These are phyloP conservation scores for Mycena crocata DNA, from an alignment of 768 basidiomycete species.

Conservation along the genomic window DNA sequence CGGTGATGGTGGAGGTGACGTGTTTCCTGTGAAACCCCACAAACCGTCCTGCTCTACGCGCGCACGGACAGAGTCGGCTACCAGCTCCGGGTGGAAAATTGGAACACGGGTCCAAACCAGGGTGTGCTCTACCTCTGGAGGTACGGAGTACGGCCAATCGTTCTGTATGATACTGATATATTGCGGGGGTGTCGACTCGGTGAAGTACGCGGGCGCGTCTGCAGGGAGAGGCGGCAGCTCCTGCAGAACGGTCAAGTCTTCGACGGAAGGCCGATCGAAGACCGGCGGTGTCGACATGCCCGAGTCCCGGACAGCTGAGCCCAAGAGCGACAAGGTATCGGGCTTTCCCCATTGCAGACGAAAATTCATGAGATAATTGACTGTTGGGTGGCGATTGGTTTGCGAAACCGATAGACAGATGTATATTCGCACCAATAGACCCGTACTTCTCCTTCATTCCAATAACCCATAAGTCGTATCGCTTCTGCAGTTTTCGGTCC, in stretches of 20 bases:
- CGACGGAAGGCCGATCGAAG: constrained; percentile 5
- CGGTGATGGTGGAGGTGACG: constrained; percentile 67
- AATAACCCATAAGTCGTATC: constrained; percentile 71
- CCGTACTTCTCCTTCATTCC: constrained; percentile 72
- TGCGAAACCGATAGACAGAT: constrained; percentile 5
- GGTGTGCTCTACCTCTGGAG: constrained; percentile 77
- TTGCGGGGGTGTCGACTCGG: constrained; percentile 65
- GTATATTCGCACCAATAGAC: constrained; percentile 64
- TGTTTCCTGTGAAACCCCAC: constrained; percentile 82
- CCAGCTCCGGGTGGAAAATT: constrained; percentile 70
- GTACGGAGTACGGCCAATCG: constrained; percentile 93
- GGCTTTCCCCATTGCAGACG: constrained; percentile 83
- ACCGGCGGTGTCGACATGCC: constrained; percentile 31
- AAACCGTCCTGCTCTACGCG: constrained; percentile 82
- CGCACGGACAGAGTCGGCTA: constrained; percentile 60
- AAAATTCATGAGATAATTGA: constrained; percentile 75
- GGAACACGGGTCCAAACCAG: constrained; percentile 84
- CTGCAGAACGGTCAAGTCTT: constrained; percentile 19
- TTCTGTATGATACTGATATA: constrained; percentile 80
- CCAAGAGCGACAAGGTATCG: constrained; percentile 72
- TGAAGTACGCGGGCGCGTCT: constrained; percentile 70
- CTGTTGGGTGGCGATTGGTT: constrained; percentile 47
- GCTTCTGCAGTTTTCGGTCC: constrained; percentile 72
- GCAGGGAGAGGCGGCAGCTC: constrained; percentile 45
- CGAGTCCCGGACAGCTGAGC: constrained; percentile 58